Evolutionary conservation across 192 early-diverging fungal genomes (phyloP), one percentile per base, ranked within the genome.

Genomic region (Podila verticillata): DNA sequence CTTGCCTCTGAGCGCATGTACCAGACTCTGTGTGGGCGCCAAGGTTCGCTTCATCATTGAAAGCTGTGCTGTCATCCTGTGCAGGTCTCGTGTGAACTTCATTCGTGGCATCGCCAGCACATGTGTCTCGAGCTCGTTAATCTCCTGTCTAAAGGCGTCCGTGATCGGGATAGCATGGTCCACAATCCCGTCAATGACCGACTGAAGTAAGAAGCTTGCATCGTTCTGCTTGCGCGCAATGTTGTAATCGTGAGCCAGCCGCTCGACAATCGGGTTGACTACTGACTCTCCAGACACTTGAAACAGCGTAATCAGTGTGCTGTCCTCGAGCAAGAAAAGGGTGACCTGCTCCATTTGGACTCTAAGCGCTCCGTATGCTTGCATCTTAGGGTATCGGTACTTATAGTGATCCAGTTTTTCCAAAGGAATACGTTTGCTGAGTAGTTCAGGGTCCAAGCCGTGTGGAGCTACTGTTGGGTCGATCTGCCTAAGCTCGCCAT

Each of bases 151-250:
- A 51, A 81, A 85, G 10, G 75, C 66, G 30, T 85, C 84, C 47
- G 66, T 80, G 57, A 85, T 85, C 5, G 84, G 84, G 13, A 85
- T 74, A 12, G 84, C 73, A 74, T 78, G 79, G 48, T 85, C 85
- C 0, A 86, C 85, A 63, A 86, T 85, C 4, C 74, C 74, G 59
- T 86, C 85, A 32, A 86, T 84, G 24, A 86, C 62, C n/a, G 83
- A 70, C 44, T 86, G 79, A 34, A 86, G 48, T 13, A 86, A 36
- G 51, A 86, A 83, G 20, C 75, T 83, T 22, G 75, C 81, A 49
- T 86, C 85, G 35, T 73, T 61, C 2, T 74, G 24, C 31, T 82
- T 77, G 12, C 85, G 58, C 2, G 83, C 57, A 7, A 83, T 63
- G 4, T 81, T 75, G 26, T 39, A 74, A 13, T 70, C 39, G 24